A percentile compares a stretch with the other conserved stretches of the same genome.
phyloP scores from a whole-genome alignment of 1,139 yeast genomes.

The Yamadazyma blattariae region DNA sequence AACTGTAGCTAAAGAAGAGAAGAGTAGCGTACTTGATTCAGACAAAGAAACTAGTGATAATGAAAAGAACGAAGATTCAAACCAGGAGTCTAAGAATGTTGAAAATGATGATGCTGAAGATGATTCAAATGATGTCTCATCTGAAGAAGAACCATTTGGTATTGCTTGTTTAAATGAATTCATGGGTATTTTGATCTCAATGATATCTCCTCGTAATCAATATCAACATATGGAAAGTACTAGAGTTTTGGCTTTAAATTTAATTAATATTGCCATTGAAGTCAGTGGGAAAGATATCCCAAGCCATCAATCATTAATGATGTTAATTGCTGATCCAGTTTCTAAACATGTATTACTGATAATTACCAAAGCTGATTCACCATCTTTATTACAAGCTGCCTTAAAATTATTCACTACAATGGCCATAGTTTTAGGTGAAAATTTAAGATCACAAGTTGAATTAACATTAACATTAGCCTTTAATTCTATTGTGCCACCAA shows the following conservation, averaged over 20 bases:
- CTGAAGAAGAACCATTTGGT: constrained; percentile 54
- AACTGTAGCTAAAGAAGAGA: constrained; percentile 1
- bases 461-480: constrained; percentile 59
- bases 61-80: background rate
- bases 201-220: constrained; percentile 79
- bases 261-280: constrained; percentile 78
- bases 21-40: background rate
- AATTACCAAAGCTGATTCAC: constrained; percentile 66
- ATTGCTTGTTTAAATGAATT: constrained; percentile 66
- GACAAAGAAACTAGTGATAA: background rate
- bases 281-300: constrained; percentile 71
- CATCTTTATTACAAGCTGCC: constrained; percentile 69
- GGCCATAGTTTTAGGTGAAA: constrained; percentile 54
- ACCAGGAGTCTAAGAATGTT: background rate
- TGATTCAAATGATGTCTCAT: background rate
- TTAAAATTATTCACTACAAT: constrained; percentile 73
- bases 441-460: constrained; percentile 66
- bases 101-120: constrained; percentile 24
- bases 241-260: constrained; percentile 74
- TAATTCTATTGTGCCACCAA: constrained; percentile 48
- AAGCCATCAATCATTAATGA: constrained; percentile 62
- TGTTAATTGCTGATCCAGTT: constrained; percentile 71
- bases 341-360: constrained; percentile 82
- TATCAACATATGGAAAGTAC: constrained; percentile 86
- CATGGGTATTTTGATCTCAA: constrained; percentile 73